Conservation (phyloP, 192 early-diverging fungal species). For the Rhizoclosmatium globosum region DNA sequence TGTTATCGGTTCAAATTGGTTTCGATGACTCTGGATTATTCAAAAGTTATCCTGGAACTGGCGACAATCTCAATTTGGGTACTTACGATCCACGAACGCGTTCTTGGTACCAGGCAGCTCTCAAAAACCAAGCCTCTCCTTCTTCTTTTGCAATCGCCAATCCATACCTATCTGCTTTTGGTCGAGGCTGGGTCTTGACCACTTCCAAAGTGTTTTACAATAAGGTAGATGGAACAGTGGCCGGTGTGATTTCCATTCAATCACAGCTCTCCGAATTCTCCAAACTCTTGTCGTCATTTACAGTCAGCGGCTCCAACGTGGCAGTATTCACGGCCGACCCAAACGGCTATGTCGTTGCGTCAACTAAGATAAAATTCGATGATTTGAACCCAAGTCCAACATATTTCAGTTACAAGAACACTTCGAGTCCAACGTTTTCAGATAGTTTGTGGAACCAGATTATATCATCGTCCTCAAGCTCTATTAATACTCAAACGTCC, state of each 20-base stretch:
- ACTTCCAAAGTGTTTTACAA: constrained; percentile 12
- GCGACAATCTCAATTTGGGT: constrained; percentile 7
- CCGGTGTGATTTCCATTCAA: constrained; percentile 33
- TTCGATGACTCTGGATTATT: constrained; percentile 42
- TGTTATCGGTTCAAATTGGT: constrained; percentile 37
- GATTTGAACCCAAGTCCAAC: not conserved
- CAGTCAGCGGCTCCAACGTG: constrained; percentile 3
- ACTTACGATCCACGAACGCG: constrained; percentile 43
- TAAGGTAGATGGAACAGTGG: constrained; percentile 8
- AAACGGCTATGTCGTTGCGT: not conserved
- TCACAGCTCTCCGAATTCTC: constrained; percentile 7
- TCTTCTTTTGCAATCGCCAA: constrained; percentile 18
- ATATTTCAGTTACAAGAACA: not conserved
- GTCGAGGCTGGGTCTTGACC: constrained; percentile 43
- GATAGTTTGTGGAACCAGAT: constrained; percentile 16
- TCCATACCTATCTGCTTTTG: constrained; percentile 39
- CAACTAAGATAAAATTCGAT: not conserved
- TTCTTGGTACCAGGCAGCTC: constrained; percentile 42
- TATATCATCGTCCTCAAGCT: not conserved
- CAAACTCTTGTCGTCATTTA: constrained; percentile 10
- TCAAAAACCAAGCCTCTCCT: constrained; percentile 4
- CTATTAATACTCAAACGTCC: constrained; percentile 21
- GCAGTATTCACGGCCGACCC: constrained; percentile 17
- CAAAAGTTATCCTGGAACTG: constrained; percentile 39
- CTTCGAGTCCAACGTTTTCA: constrained; percentile 10